Evolutionary conservation across 495 filamentous ascomycete species (phyloP).

Genomic region (Clohesyomyces aquaticus): DNA sequence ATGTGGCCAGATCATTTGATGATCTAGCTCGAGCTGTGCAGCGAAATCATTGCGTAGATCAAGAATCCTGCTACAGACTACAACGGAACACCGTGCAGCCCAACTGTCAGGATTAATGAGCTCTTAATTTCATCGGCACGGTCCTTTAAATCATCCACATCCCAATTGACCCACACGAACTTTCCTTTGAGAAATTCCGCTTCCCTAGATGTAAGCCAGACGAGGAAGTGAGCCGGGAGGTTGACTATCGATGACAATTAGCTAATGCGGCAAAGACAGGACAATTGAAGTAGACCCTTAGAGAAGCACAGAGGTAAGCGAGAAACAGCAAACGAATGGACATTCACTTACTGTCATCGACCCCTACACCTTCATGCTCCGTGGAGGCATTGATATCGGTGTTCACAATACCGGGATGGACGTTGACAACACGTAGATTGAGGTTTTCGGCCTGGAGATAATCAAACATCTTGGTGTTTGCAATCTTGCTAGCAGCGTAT

Average conservation of each 20-base stretch:
- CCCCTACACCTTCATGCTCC: slow-evolving; percentile 45
- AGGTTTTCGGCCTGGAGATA: slow-evolving; percentile 46
- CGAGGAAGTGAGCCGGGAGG: slow-evolving; percentile 51
- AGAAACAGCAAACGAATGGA: neutral
- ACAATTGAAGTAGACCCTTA: slow-evolving; percentile 14
- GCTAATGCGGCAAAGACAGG: slow-evolving; percentile 8
- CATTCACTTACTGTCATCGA: slow-evolving; percentile 41
- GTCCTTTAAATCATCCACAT: slow-evolving; percentile 56
- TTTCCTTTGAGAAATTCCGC: slow-evolving; percentile 54
- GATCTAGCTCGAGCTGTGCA: too few relatives aligned
- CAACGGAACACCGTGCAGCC: slow-evolving; percentile 15
- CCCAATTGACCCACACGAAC: slow-evolving; percentile 58
- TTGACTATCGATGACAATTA: slow-evolving; percentile 40
- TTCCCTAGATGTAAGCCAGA: slow-evolving; percentile 57
- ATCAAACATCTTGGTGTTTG: slow-evolving; percentile 51
- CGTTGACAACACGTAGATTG: slow-evolving; percentile 49
- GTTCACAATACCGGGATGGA: slow-evolving; percentile 53
- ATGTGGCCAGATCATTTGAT: too few relatives aligned
- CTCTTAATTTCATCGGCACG: slow-evolving; percentile 49
- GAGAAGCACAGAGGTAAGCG: neutral
- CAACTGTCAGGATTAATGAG: slow-evolving; percentile 9
- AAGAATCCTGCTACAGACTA: too few relatives aligned
- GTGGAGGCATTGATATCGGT: slow-evolving; percentile 46
- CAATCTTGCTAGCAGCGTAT: slow-evolving; percentile 51
- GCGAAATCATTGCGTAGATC: too few relatives aligned